Base-by-base conservation (phyloP, 192 early-diverging fungal species). In the Borealophlyctis nickersoniae region DNA sequence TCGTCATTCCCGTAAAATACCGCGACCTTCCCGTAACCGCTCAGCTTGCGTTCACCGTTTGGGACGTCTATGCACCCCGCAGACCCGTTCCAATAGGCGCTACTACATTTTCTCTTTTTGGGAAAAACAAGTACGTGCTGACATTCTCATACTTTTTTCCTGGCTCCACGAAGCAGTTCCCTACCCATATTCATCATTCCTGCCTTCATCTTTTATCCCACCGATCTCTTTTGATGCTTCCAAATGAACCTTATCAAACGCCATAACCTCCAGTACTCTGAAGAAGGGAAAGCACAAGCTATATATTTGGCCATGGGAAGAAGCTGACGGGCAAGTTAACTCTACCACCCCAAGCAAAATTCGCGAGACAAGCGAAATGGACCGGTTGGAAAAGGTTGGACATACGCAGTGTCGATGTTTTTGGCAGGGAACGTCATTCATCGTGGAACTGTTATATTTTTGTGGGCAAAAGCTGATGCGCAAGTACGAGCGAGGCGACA, bases 401-500 rank as follows among this genome's bases (percentile, higher is more conserved):
- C 30, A 59, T 0, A n/a, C n/a, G n/a, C 36, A 36, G 9, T 59
- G 58, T 34, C 2, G 34, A 24, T 26, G 30, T 69, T 31, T 51
- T 23, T 14, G 7, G 39, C 39, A 45, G 39, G 9, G 9, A 45
- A 13, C n/a, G n/a, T n/a, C n/a, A n/a, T n/a, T n/a, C n/a, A n/a
- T n/a, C n/a, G n/a, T n/a, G n/a, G n/a, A n/a, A n/a, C n/a, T n/a
- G n/a, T n/a, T n/a, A n/a, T n/a, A n/a, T n/a, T n/a, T n/a, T n/a
- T n/a, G n/a, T n/a, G n/a, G n/a, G n/a, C 36, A 36, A 30, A 49
- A 82, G 73, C 64, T 82, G 16, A 78, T 94, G 63, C 87, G 92
- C 56, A 84, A 86, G 30, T 91, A 90, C 63, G 94, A 98, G 39
- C 81, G 87, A 49, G 92, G 92, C 22, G 95, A 98, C 59, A 88